Evolutionary conservation across 2,329 filamentous ascomycete genomes (phyloP).

Genomic region (Monilinia fructigena): DNA sequence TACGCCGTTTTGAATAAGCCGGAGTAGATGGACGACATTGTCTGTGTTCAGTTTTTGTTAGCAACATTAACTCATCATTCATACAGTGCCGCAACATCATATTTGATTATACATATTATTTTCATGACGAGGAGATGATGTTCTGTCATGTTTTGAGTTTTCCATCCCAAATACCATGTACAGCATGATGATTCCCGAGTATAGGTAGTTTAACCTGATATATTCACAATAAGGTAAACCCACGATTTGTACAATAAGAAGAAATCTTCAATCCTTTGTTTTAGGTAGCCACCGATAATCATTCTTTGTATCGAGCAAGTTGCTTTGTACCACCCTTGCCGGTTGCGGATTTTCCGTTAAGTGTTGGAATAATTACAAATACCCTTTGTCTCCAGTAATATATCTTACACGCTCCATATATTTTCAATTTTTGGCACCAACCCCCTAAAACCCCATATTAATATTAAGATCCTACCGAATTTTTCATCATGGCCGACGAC

Average conservation of each 20-base stretch:
- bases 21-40: too few relatives aligned
- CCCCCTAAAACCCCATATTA: neutral
- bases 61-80: neutral
- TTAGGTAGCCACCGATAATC: neutral
- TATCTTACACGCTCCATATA: neutral
- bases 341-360: neutral
- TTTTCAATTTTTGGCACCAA: neutral
- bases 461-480: neutral
- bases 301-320: neutral
- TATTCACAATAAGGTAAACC: neutral
- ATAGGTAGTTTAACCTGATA: neutral
- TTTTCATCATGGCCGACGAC: neutral
- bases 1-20: neutral
- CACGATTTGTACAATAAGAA: neutral
- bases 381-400: constrained; percentile 1
- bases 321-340: constrained; percentile 6
- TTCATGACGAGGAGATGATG: neutral
- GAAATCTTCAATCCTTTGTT: neutral
- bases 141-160: neutral
- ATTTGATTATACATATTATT: neutral
- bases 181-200: neutral
- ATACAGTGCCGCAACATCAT: neutral
- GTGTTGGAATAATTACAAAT: neutral
- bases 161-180: too few relatives aligned
- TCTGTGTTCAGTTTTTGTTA: too few relatives aligned